Evolutionary conservation across 1,284 basidiomycete species (phyloP), one percentile per base, ranked within the genome.

Genomic region (Fomitopsis pinicola): DNA sequence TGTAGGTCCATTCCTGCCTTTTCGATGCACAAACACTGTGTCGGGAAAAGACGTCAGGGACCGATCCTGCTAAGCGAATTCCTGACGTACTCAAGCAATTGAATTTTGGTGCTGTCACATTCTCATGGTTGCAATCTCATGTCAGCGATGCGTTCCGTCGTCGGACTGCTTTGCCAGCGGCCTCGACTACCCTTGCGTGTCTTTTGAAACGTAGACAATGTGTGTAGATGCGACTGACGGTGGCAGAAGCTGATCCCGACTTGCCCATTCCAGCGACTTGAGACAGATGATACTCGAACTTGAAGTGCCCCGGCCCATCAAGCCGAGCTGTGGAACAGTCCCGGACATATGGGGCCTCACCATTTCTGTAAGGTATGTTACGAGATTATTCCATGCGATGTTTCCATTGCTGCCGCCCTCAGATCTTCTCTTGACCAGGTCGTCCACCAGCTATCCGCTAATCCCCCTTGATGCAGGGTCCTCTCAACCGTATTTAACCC

Each of bases 291-390:
- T 38, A 54, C 52, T 54, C 35, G 35, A 17, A 54, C 52, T 54
- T 33, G 52, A 36, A 38, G 52, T 38, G 33, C 35, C 2, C 35
- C 50, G 22, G 22, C 35, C 52, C 33, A 54, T 54, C 52, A 54
- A 54, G 35, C 52, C 52, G 52, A 36, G 52, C n/a, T 54, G 28
- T 54, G 52, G 52, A 17, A 54, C 36, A 22, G 35, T 26, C 19
- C 17, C 17, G 35, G 35, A 54, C 52, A 38, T 54, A 22, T 26
- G 35, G 14, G 52, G 52, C 52, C 35, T 38, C 9, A 54, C 35
- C 52, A 53, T 59, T n/a, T 58, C 30, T 42, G 56, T 58, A 52
- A 42, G 57, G 28, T 40, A 42, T 28, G 55, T 59, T 44, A 59
- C 52, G 42, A 8, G 9, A 55, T 45, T 15, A 55, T 59, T 59